A percentile compares a stretch with the other conserved stretches of the same genome.
Conservation (phyloP, 768 basidiomycete species). For the Galerina sulciceps region DNA sequence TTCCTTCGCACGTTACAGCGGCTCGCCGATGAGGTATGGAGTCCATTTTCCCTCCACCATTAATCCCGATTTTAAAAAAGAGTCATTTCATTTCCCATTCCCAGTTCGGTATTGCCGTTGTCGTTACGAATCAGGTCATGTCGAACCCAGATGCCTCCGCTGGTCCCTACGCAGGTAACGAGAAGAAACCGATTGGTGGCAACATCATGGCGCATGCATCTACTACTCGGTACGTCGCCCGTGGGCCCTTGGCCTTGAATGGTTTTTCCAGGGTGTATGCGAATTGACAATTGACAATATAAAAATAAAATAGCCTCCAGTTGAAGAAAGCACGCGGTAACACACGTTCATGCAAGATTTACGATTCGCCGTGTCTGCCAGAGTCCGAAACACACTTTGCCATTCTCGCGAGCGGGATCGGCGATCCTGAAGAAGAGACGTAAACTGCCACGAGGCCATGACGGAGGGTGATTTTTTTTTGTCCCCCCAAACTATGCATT, state of each 20-base stretch:
- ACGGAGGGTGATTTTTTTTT: background rate
- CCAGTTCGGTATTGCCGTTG: constrained; percentile 97
- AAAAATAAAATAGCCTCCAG: constrained; percentile 61
- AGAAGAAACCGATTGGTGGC: constrained; percentile 98
- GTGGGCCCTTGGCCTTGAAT: background rate
- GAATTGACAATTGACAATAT: constrained; percentile 8
- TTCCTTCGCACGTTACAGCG: constrained; percentile 93
- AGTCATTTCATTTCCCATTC: constrained; percentile 11
- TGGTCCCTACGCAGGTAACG: constrained; percentile 84
- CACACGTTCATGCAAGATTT: constrained; percentile 94
- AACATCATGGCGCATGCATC: constrained; percentile 99
- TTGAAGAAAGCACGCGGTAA: constrained; percentile 92
- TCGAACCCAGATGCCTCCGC: constrained; percentile 96
- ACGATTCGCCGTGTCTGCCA: constrained; percentile 96
- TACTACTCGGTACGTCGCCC: constrained; percentile 76
- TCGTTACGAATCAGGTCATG: constrained; percentile 98
- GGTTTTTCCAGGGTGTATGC: constrained; percentile 1
- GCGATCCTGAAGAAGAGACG: constrained; percentile 89
- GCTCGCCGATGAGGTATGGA: constrained; percentile 88
- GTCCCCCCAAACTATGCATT: background rate
- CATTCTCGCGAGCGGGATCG: constrained; percentile 89
- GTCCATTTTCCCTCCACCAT: constrained; percentile 5
- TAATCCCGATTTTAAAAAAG: background rate
- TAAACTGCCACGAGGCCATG: constrained; percentile 30
- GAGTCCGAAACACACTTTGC: constrained; percentile 97